These are phyloP conservation scores for Colletotrichum musicola DNA, from an alignment of 2,329 filamentous ascomycete genomes.

Conservation along the genomic window DNA sequence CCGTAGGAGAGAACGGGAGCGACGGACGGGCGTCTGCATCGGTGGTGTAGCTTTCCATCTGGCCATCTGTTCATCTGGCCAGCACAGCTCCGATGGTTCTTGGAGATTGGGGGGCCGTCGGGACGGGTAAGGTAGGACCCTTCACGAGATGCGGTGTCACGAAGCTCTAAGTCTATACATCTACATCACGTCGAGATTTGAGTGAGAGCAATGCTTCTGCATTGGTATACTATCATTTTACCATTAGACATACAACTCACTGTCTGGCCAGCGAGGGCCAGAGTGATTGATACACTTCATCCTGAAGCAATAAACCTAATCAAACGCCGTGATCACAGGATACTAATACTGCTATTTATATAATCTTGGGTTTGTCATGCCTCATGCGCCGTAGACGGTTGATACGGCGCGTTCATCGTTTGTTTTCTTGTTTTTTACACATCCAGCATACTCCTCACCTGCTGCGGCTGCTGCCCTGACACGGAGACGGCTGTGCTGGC, in stretches of 20 bases:
- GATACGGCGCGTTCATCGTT: not conserved
- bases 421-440: conserved; percentile 43
- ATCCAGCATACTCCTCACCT: conserved; percentile 70
- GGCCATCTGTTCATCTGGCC: too few relatives aligned
- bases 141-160: too few relatives aligned
- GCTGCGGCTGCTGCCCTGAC: conserved; percentile 59
- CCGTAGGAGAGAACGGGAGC: too few relatives aligned
- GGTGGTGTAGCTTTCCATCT: too few relatives aligned
- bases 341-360: not conserved
- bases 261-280: not conserved
- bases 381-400: conserved; percentile 19
- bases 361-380: conserved; percentile 9
- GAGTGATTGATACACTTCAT: too few relatives aligned
- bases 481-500: conserved; percentile 61
- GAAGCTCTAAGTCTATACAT: too few relatives aligned
- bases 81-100: too few relatives aligned
- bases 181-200: too few relatives aligned
- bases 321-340: conserved; percentile 6
- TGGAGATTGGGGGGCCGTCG: too few relatives aligned
- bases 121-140: too few relatives aligned
- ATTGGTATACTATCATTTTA: conserved; percentile 4
- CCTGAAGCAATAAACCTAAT: not conserved
- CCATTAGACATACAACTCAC: conserved; percentile 8
- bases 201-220: too few relatives aligned
- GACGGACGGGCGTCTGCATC: too few relatives aligned